A percentile compares a stretch with the other conserved stretches of the same genome.
These are phyloP conservation scores for Thelonectria olida DNA, from an alignment of 2,329 filamentous ascomycete species.

Conservation along the genomic window DNA sequence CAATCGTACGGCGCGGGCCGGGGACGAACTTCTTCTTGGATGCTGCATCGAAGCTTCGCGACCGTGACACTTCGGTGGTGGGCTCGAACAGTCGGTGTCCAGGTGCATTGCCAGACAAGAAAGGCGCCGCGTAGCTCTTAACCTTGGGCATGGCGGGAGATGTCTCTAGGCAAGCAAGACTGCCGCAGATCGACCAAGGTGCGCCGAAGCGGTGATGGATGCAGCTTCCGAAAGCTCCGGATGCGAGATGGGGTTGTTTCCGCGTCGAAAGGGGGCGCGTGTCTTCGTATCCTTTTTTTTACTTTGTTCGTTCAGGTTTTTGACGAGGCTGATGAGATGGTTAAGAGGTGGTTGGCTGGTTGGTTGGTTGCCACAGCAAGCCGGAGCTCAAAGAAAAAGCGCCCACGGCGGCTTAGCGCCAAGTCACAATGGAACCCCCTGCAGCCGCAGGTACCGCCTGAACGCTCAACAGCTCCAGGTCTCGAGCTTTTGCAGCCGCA, in stretches of 20 bases:
- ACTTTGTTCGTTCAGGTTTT: slow-evolving; percentile 10
- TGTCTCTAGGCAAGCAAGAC: slow-evolving; percentile 24
- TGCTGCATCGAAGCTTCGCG: slow-evolving; percentile 51
- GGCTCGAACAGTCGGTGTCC: slow-evolving; percentile 81
- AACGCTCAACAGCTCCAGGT: neutral
- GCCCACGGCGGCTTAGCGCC: too few species aligned
- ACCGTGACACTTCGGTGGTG: slow-evolving; percentile 47
- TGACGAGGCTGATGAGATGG: slow-evolving; percentile 13
- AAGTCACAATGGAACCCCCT: too few species aligned
- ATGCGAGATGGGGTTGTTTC: neutral
- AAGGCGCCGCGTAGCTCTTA: slow-evolving; percentile 84
- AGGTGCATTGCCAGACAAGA: slow-evolving; percentile 81
- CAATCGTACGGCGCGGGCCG: slow-evolving; percentile 74
- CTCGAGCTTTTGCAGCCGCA: slow-evolving; percentile 7
- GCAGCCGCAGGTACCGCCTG: slow-evolving; percentile 10
- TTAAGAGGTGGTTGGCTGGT: slow-evolving; percentile 21
- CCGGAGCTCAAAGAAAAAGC: slow-evolving; percentile 11
- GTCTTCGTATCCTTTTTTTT: slow-evolving; percentile 3
- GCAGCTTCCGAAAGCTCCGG: slow-evolving; percentile 28
- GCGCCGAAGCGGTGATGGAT: neutral
- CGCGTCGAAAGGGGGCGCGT: neutral
- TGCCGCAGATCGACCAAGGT: slow-evolving; percentile 9
- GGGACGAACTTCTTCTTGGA: slow-evolving; percentile 54
- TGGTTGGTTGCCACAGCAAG: slow-evolving; percentile 19
- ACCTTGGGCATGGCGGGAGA: slow-evolving; percentile 78